Percentiles rank a stretch among this genome's conserved stretches.
Conservation (phyloP, 1,284 basidiomycete species). For the Tranzscheliella williamsii region DNA sequence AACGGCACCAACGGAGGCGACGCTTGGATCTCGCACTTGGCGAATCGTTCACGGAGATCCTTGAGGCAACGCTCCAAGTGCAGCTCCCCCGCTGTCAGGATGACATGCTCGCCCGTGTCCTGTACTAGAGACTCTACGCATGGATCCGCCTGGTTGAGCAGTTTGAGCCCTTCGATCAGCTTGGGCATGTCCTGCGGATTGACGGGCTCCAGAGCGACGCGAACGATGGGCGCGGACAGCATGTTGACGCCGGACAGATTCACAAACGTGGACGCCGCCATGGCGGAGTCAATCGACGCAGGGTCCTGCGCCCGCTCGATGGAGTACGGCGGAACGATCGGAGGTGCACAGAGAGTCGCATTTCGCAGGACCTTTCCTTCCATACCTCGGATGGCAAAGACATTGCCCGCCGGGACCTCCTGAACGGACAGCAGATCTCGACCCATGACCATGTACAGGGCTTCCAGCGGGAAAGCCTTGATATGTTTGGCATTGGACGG, state of each 20-base stretch:
- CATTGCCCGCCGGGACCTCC: slow-evolving; percentile 87
- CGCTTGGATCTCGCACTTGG: slow-evolving; percentile 85
- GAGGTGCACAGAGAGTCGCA: slow-evolving; percentile 78
- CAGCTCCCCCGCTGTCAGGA: slow-evolving; percentile 91
- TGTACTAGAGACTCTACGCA: slow-evolving; percentile 97
- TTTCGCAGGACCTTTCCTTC: slow-evolving; percentile 88
- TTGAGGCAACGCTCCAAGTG: slow-evolving; percentile 96
- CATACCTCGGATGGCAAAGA: slow-evolving; percentile 88
- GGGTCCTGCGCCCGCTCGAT: slow-evolving; percentile 18
- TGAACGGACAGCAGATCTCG: slow-evolving; percentile 83
- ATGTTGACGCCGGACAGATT: slow-evolving; percentile 55
- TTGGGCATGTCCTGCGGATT: slow-evolving; percentile 87
- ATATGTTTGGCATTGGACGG: slow-evolving; percentile 70
- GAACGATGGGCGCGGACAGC: slow-evolving; percentile 77
- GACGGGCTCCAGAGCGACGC: slow-evolving; percentile 88
- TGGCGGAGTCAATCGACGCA: slow-evolving; percentile 8
- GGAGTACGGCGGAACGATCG: slow-evolving; percentile 17
- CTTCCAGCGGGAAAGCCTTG: slow-evolving; percentile 70
- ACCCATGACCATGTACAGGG: slow-evolving; percentile 97
- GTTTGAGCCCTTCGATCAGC: slow-evolving; percentile 80
- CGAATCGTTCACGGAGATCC: slow-evolving; percentile 92
- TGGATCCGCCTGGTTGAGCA: slow-evolving; percentile 93
- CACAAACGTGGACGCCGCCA: slow-evolving; percentile 34
- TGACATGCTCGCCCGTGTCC: slow-evolving; percentile 95
- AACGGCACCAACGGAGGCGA: slow-evolving; percentile 97